These are phyloP conservation scores for Encephalitozoon cuniculi DNA, from an alignment of 371 early-diverging fungal species.

Conservation along the genomic window DNA sequence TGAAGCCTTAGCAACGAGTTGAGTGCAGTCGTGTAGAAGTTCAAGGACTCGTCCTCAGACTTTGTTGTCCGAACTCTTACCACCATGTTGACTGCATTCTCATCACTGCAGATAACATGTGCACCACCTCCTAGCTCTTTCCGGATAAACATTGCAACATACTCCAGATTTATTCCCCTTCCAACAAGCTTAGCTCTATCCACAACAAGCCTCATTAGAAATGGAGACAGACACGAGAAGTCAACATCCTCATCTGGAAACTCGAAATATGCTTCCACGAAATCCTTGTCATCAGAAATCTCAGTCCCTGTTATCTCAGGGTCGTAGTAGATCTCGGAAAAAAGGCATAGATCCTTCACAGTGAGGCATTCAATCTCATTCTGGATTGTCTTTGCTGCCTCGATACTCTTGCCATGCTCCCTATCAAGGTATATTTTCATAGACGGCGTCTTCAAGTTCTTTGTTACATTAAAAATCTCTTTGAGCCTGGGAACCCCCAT, in stretches of 20 bases:
- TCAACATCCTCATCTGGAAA: slow-evolving; percentile 69
- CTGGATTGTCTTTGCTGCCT: slow-evolving; percentile 79
- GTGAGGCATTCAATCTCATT: slow-evolving; percentile 80
- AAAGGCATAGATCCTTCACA: slow-evolving; percentile 70
- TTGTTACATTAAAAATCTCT: slow-evolving; percentile 97
- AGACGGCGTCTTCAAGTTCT: slow-evolving; percentile 87
- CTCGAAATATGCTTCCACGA: slow-evolving; percentile 77
- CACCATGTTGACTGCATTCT: slow-evolving; percentile 75
- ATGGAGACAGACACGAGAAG: neutral
- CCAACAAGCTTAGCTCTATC: slow-evolving; percentile 73
- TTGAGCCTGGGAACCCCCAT: slow-evolving; percentile 97
- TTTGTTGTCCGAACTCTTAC: slow-evolving; percentile 73
- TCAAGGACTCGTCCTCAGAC: slow-evolving; percentile 68
- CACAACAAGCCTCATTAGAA: slow-evolving; percentile 66
- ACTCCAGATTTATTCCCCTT: slow-evolving; percentile 74
- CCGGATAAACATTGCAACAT: slow-evolving; percentile 65
- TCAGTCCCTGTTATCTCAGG: slow-evolving; percentile 74
- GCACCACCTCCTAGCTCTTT: slow-evolving; percentile 68
- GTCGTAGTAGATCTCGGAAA: slow-evolving; percentile 89
- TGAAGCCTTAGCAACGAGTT: slow-evolving; percentile 73
- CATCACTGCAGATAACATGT: slow-evolving; percentile 76
- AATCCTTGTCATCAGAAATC: slow-evolving; percentile 80
- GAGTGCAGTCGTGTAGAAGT: slow-evolving; percentile 74
- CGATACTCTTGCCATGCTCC: slow-evolving; percentile 67
- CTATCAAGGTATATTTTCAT: slow-evolving; percentile 72